Conservation (phyloP, 768 basidiomycete species). For the Boletus speciosus region DNA sequence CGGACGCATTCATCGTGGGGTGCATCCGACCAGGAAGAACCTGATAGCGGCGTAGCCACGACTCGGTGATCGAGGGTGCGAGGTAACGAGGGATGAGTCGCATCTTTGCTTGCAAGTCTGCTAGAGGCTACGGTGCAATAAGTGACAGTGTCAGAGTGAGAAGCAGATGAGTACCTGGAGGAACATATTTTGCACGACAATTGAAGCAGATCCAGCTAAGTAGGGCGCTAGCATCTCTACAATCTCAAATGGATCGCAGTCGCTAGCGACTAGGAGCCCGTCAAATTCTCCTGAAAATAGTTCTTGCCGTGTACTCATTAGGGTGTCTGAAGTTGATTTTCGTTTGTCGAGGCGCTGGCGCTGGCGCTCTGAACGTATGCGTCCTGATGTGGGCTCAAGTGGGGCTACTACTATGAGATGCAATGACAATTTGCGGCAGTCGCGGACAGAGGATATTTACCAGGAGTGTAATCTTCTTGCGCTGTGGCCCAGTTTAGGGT, state of each 20-base stretch:
- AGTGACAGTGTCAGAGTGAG: constrained; percentile 3
- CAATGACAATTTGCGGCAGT: neutral
- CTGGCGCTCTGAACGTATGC: constrained; percentile 70
- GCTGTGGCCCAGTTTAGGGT: constrained; percentile 91
- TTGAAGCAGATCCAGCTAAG: constrained; percentile 78
- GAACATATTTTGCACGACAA: constrained; percentile 84
- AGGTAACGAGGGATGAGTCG: constrained; percentile 66
- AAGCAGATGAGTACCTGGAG: constrained; percentile 50
- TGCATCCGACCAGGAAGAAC: constrained; percentile 96
- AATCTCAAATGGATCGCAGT: constrained; percentile 83
- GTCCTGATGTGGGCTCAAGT: constrained; percentile 52
- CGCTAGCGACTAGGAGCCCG: constrained; percentile 78
- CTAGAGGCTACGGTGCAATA: constrained; percentile 51
- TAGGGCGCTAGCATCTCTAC: constrained; percentile 71
- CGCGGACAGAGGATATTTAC: constrained; percentile 35
- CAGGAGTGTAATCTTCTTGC: constrained; percentile 68
- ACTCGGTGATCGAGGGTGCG: constrained; percentile 77
- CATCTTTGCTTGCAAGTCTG: constrained; percentile 70
- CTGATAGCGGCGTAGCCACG: constrained; percentile 89
- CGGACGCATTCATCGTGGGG: constrained; percentile 88
- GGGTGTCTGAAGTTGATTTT: constrained; percentile 59
- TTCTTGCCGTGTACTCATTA: constrained; percentile 69
- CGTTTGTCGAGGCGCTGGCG: constrained; percentile 72
- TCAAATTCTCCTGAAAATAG: constrained; percentile 88
- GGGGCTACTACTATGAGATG: constrained; percentile 51